Base-by-base conservation (phyloP, 805 yeast genomes). In the Torulaspora microellipsoides region DNA sequence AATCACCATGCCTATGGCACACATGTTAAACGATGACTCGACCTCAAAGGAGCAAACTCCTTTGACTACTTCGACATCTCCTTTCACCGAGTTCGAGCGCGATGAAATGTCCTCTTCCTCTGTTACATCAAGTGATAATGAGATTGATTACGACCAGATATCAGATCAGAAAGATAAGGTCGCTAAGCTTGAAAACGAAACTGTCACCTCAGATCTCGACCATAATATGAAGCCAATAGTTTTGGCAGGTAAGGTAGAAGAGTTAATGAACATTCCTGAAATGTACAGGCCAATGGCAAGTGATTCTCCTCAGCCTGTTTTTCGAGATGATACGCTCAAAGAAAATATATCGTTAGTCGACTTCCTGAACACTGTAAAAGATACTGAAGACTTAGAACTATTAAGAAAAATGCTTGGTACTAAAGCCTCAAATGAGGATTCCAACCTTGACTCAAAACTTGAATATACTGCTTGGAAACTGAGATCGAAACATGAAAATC, bases 301-400 rank as follows among this genome's bases (percentile, higher is more conserved):
- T 2, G 72, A 59, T 1, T 43, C 49, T 3, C 88, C 91, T 1
- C 48, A 59, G 11, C 73, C 88, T 0, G 88, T 83, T 2, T 79
- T 69, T 44, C 73, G 73, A 11, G 75, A 71, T 34, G 65, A 64
- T 31, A 28, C 49, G 9, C 31, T 40, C 10, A 15, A 34, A 1
- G 27, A 27, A 2, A 17, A 25, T n/a, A 12, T 58, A 5, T 46
- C 50, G 35, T 54, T 88, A 15, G 68, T 66, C 4, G 69, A 69
- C 14, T 50, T 86, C 2, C 84, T 82, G 49, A 57, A 62, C 2
- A 44, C 78, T 2, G 64, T 89, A 5, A 78, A 77, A 53, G 96
- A 89, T 56, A 79, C 77, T 1, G 96, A 90, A 59, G 97, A 89
- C 61, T 65, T 80, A 37, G 60, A 57, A 30, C 57, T 83, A 13